Conservation (phyloP, 495 filamentous ascomycete species). For the Jackrogersella multiformis region DNA sequence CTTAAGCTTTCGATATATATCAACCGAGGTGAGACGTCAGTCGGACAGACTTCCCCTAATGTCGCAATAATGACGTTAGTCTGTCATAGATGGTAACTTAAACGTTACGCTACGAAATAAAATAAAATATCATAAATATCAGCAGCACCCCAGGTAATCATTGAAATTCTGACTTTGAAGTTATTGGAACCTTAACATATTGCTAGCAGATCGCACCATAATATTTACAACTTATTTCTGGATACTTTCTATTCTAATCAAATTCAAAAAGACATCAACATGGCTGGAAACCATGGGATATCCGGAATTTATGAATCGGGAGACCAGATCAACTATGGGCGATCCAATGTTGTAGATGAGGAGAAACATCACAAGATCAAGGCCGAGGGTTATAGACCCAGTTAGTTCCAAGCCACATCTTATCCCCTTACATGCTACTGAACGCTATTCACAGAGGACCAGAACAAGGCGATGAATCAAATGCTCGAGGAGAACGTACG, state of each 20-base stretch:
- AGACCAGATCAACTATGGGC: conserved; percentile 38
- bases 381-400: conserved; percentile 37
- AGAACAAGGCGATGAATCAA: conserved; percentile 39
- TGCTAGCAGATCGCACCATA: background rate
- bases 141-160: background rate
- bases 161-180: background rate
- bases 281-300: conserved; percentile 27
- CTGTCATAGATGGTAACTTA: background rate
- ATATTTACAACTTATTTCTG: background rate
- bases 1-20: conserved; percentile 7
- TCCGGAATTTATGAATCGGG: conserved; percentile 30
- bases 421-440: background rate
- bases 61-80: conserved; percentile 31
- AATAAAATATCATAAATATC: conserved; percentile 7
- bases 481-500: conserved; percentile 42
- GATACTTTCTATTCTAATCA: background rate
- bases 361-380: conserved; percentile 34
- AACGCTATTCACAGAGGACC: conserved; percentile 33
- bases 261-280: conserved; percentile 6
- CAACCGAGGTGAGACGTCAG: background rate
- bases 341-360: conserved; percentile 28
- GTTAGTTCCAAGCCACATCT: conserved; percentile 11
- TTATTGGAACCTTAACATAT: too few relatives aligned
- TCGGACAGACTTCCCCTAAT: conserved; percentile 4
- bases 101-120: conserved; percentile 1